Conservation (phyloP, 129 eudicot genomes). For the Heracleum sosnowskyi region DNA sequence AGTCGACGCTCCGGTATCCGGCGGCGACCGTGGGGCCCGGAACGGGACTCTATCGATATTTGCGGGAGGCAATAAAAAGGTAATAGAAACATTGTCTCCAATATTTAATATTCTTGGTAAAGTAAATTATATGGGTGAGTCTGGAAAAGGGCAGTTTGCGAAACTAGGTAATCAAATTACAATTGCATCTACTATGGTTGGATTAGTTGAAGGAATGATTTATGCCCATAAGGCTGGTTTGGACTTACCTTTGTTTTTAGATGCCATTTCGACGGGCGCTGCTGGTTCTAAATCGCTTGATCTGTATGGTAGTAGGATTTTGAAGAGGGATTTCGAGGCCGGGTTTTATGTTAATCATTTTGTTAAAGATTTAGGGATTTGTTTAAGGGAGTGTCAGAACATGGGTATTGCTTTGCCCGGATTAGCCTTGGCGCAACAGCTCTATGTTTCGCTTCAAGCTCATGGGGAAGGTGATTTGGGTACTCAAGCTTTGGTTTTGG, state of each 20-base stretch:
- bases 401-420: conserved; percentile 92
- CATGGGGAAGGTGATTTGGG: conserved; percentile 95
- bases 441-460: conserved; percentile 83
- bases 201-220: conserved; percentile 74
- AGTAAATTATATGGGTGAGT: conserved; percentile 82
- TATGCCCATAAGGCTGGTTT: conserved; percentile 82
- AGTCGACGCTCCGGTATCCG: conserved; percentile 96
- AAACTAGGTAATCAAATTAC: conserved; percentile 82
- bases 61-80: conserved; percentile 68
- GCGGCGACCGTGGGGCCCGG: conserved; percentile 91
- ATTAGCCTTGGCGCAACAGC: conserved; percentile 95
- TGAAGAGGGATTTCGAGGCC: conserved; percentile 83
- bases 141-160: conserved; percentile 86
- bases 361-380: conserved; percentile 95
- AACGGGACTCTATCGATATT: conserved; percentile 62
- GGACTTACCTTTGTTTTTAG: conserved; percentile 35
- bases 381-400: conserved; percentile 75
- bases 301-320: conserved; percentile 70
- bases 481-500: conserved; percentile 82
- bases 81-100: conserved; percentile 35
- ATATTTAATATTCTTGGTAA: conserved; percentile 52
- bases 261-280: conserved; percentile 81
- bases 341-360: conserved; percentile 96
- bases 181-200: conserved; percentile 89
- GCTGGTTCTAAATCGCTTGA: conserved; percentile 93